These are phyloP conservation scores for Gymnopilus dilepis DNA, from an alignment of 768 basidiomycete genomes.

Conservation along the genomic window DNA sequence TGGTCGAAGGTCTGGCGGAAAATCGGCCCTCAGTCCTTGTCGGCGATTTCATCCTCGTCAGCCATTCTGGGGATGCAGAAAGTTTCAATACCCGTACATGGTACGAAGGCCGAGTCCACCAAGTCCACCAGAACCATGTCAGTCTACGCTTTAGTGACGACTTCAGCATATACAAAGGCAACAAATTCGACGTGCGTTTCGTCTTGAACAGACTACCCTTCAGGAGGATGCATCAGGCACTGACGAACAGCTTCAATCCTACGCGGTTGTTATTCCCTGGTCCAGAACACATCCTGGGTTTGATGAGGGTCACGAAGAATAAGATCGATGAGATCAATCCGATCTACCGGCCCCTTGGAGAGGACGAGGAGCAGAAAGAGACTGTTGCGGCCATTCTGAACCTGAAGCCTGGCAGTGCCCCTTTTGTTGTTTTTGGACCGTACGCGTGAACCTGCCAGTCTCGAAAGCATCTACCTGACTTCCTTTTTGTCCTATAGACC, in stretches of 20 bases:
- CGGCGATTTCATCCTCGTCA: constrained; percentile 50
- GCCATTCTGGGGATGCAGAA: constrained; percentile 27
- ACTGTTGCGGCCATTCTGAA: constrained; percentile 55
- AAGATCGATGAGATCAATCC: constrained; percentile 31
- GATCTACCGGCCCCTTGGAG: constrained; percentile 38
- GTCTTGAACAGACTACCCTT: constrained; percentile 57
- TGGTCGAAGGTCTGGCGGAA: constrained; percentile 61
- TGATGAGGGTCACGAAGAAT: constrained; percentile 20
- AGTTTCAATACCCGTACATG: constrained; percentile 32
- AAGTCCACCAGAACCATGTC: constrained; percentile 46
- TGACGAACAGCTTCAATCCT: constrained; percentile 43
- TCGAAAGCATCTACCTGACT: neutral
- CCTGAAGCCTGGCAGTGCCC: constrained; percentile 50
- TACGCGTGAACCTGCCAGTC: constrained; percentile 36
- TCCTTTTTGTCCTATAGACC: constrained; percentile 39
- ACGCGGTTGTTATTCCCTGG: constrained; percentile 55
- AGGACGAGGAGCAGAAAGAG: constrained; percentile 53
- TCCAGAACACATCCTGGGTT: constrained; percentile 28
- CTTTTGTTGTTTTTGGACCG: constrained; percentile 71
- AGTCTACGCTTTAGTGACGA: constrained; percentile 50
- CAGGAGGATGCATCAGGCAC: constrained; percentile 60
- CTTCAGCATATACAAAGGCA: constrained; percentile 46
- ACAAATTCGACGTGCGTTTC: constrained; percentile 59
- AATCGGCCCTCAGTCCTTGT: constrained; percentile 63
- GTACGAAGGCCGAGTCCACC: constrained; percentile 55